Evolutionary conservation across 768 basidiomycete genomes (phyloP), one percentile per base, ranked within the genome.

Genomic region (Mycena floridula): DNA sequence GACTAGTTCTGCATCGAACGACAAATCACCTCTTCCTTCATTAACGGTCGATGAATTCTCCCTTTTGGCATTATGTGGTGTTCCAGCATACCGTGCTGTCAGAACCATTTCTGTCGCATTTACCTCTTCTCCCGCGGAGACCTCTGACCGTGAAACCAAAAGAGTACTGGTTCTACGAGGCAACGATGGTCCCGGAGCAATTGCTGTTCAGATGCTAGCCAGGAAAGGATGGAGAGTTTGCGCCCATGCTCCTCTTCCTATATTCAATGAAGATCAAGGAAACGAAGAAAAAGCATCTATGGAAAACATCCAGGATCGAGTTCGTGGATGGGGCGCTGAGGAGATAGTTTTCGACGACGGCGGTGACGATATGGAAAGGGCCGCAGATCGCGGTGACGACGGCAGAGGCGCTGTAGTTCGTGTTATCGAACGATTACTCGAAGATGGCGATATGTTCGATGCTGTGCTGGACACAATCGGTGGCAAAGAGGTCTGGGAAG

Each of bases 401-500:
- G 22, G 41, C n/a, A 59, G 72, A 3, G 73, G 72, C 4, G 69
- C 73, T 20, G 67, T 67, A 42, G 68, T 74, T 11, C 59, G 75
- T 40, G 74, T 83, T 25, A 62, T 85, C 25, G 74, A 74, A 43
- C 62, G 71, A 44, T 54, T 81, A 16, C 62, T 64, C 21, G 68
- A 63, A 38, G 79, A 79, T 39, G 77, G 76, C 20, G 74, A 77
- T 47, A 62, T 66, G 25, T 86, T 93, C 59, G 90, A 94, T 57
- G 85, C 80, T 18, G 74, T 96, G 3, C 60, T 94, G 49, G 93
- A 95, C 59, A 86, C 85, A 1, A 64, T 89, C 15, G 92, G 92
- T 3, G 89, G 92, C 13, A 75, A 76, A 55, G 79, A 76, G 28
- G 73, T 93, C 26, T 89, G 90, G 76, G 83, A 88, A 50, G 84